Conservation (phyloP, 805 yeast genomes). For the Lipomyces chichibuensis region DNA sequence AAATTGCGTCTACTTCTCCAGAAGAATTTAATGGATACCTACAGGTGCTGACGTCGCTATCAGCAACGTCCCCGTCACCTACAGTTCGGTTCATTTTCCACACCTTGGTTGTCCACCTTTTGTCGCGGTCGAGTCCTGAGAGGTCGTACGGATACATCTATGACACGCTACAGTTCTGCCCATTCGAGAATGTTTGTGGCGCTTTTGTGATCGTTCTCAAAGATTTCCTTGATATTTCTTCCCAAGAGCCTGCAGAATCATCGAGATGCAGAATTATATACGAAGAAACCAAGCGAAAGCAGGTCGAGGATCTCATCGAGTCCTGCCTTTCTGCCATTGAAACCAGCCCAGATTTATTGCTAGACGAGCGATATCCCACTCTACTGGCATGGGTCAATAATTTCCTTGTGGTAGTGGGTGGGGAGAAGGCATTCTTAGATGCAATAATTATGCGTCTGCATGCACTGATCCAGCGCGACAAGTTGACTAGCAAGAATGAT, state of each 20-base stretch:
- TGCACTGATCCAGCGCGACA: conserved; percentile 12
- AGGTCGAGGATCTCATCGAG: conserved; percentile 24
- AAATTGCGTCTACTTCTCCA: conserved; percentile 42
- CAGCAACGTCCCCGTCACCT: conserved; percentile 47
- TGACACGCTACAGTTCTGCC: conserved; percentile 68
- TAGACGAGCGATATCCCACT: conserved; percentile 25
- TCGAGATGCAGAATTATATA: conserved; percentile 9
- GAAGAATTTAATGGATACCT: conserved; percentile 47
- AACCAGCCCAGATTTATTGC: conserved; percentile 8
- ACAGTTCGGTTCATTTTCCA: conserved; percentile 52
- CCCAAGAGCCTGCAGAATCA: neutral
- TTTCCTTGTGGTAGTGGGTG: conserved; percentile 25
- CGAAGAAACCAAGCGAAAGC: conserved; percentile 17
- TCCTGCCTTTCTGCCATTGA: conserved; percentile 21
- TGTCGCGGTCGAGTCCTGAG: conserved; percentile 61
- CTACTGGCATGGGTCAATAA: conserved; percentile 32
- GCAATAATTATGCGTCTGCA: conserved; percentile 12
- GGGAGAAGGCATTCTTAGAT: conserved; percentile 15
- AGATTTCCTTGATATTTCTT: conserved; percentile 49
- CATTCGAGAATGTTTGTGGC: conserved; percentile 62
- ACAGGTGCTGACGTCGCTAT: conserved; percentile 48
- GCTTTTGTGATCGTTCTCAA: conserved; percentile 69
- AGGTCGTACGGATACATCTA: conserved; percentile 61
- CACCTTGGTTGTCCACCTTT: conserved; percentile 64
- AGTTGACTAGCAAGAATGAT: conserved; percentile 5